Percentiles rank a stretch among this genome's conserved stretches.
Evolutionary conservation across 768 basidiomycete species (phyloP).

Genomic region (Boletus rufocinnamomeus): DNA sequence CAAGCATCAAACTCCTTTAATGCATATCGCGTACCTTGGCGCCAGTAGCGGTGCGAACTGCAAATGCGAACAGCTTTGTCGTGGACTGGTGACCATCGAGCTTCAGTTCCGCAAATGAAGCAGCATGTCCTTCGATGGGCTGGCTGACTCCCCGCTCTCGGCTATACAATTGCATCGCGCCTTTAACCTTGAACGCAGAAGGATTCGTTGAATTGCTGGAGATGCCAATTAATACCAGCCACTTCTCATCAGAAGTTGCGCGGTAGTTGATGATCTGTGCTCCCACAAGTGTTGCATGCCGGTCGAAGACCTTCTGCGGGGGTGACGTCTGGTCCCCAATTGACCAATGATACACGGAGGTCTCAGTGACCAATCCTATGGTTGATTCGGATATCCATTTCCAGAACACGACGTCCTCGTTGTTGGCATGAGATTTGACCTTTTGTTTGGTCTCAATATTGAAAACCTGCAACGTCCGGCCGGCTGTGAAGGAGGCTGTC

Average conservation of each 20-base stretch:
- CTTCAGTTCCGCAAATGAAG: conserved; percentile 91
- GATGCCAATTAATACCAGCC: conserved; percentile 96
- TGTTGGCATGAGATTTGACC: conserved; percentile 92
- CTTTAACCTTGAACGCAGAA: conserved; percentile 97
- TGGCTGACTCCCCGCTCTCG: conserved; percentile 91
- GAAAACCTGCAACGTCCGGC: conserved; percentile 94
- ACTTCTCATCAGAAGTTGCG: conserved; percentile 88
- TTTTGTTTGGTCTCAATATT: conserved; percentile 98
- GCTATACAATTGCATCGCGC: conserved; percentile 96
- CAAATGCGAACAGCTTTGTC: conserved; percentile 93
- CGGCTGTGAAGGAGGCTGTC: conserved; percentile 53
- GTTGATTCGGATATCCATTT: conserved; percentile 94
- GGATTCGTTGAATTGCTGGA: conserved; percentile 91
- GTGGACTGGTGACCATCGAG: conserved; percentile 82
- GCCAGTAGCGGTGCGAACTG: conserved; percentile 94
- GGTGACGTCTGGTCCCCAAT: conserved; percentile 71
- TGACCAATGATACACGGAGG: conserved; percentile 91
- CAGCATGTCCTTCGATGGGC: conserved; percentile 98
- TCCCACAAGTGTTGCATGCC: conserved; percentile 90
- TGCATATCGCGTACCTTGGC: conserved; percentile 72
- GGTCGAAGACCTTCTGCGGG: conserved; percentile 94
- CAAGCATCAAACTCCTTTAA: background rate
- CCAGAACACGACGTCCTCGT: conserved; percentile 97
- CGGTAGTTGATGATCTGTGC: conserved; percentile 99
- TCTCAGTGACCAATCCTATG: conserved; percentile 94